Evolutionary conservation across 1,139 yeast species (phyloP).

Genomic region (Zygoascus sp.): DNA sequence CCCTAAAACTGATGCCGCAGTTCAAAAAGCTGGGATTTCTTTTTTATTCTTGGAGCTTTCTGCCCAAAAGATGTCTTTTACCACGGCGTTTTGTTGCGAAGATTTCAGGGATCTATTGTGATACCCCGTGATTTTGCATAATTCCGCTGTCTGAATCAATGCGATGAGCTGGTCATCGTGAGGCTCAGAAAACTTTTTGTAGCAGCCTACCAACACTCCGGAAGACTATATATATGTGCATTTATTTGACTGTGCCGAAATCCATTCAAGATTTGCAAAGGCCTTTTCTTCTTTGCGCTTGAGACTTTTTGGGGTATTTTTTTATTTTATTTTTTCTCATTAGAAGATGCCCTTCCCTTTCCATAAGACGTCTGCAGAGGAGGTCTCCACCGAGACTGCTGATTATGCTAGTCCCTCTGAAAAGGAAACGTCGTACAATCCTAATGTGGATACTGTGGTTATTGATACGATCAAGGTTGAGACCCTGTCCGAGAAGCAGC

Average conservation of each 20-base stretch:
- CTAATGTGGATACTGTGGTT: background rate
- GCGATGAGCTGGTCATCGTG: slow-evolving; percentile 9
- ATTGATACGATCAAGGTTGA: background rate
- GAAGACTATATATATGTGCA: background rate
- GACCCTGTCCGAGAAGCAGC: background rate
- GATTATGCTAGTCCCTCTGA: background rate
- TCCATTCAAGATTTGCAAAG: background rate
- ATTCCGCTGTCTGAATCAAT: background rate
- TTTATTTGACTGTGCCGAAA: background rate
- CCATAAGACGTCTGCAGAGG: background rate
- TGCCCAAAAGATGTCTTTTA: too few relatives aligned
- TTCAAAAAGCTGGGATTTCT: background rate
- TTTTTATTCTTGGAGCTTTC: background rate
- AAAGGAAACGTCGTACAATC: background rate
- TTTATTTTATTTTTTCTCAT: background rate
- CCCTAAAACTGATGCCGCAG: background rate
- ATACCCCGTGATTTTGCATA: slow-evolving; percentile 1
- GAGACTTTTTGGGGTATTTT: background rate
- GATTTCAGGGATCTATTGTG: background rate
- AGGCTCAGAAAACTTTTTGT: slow-evolving; percentile 1
- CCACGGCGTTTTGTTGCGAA: background rate
- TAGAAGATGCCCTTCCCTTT: background rate
- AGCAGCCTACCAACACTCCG: background rate
- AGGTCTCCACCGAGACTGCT: background rate
- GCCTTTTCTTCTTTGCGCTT: background rate